Base-by-base conservation (phyloP, 1,284 basidiomycete genomes). In the Ganoderma sinense region DNA sequence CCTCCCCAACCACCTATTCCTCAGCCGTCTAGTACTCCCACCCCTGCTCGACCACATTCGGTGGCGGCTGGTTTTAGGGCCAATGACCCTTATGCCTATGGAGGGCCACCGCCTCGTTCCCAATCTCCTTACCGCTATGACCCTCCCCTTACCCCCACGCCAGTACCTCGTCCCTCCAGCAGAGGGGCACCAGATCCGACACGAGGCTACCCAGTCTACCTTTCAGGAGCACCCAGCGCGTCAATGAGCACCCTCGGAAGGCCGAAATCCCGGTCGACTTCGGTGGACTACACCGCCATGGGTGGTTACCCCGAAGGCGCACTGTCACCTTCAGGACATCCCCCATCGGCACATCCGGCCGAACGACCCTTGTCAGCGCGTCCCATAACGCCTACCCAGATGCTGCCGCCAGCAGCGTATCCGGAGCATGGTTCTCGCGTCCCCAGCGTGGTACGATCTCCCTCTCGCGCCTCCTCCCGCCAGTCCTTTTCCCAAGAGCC, bases 91-190 rank as follows among this genome's bases (percentile, higher is more conserved):
- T 69, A 69, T 58, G 48, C 64, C 31, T 69, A 70, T 60, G 69
- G 67, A 6, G 29, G 56, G 10, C 56, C 59, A 18, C 33, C 62
- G 26, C 60, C 68, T 36, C 62, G 56, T 26, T 26, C 55, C 1
- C 69, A 66, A 39, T 53, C 68, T 7, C 69, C 66, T 18, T 69
- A 62, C 23, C 68, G 64, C 40, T 64, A 55, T 18, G 56, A 72
- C 13, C 78, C 78, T 40, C 67, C 78, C 26, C 68, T 73, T 16
- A 74, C 77, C 1, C 76, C 78, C 48, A 65, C 75, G 16, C 73
- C 77, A 10, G 51, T 65, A 11, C 66, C 56, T 10, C 63, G 70
- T 1, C 60, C 71, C 14, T 71, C 72, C 13, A 64, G 70, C 20
- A 51, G 70, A 43, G 66, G 59, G 33, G 67, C 72, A 4, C 70